Evolutionary conservation across 1,284 basidiomycete genomes (phyloP), one percentile per base, ranked within the genome.

Genomic region (Xerocomus cyaneibrunnescens): DNA sequence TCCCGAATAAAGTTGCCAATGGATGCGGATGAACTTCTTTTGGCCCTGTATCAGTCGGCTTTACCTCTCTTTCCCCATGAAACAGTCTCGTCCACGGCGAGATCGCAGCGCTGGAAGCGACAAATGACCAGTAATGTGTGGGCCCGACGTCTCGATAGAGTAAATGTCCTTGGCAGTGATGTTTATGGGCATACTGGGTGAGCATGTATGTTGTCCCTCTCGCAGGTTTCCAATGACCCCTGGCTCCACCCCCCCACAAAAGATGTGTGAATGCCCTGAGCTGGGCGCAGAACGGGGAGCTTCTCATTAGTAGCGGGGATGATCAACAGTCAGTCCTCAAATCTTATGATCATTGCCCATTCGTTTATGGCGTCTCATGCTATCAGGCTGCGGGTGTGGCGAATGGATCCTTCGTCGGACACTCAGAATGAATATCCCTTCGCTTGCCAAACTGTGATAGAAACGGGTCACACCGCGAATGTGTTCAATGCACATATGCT

Each of bases 401-500:
- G 78, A 40, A 72, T 83, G 54, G 77, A 81, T 52, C 60, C 64
- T 7, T 58, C 56, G 28, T 63, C 75, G 32, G 57, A 67, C 9
- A 38, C 39, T 23, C 39, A 19, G 32, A 57, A 55, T 17, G 78
- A 69, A 59, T 87, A 74, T 69, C 89, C 83, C 46, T 91, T 80
- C 68, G 75, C 70, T 50, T 87, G 80, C 66, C 79, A 75, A 53
- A 74, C 75, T 35, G 80, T 81, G 54, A 85, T 94, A 52, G 65
- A 78, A 13, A 94, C 91, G 1, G 92, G 90, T 1, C 94, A 98
- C 71, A 77, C 74, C 25, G 83, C 80, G 16, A 97, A 97, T 66
- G 94, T 98, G 53, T 98, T 98, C 75, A 87, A 85, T 52, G 84
- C 84, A 2, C 85, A 91, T 48, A 89, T 91, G 78, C 76, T 96